These are phyloP conservation scores for Phytopythium litorale DNA, from an alignment of 352 stramenopile species.

Conservation along the genomic window DNA sequence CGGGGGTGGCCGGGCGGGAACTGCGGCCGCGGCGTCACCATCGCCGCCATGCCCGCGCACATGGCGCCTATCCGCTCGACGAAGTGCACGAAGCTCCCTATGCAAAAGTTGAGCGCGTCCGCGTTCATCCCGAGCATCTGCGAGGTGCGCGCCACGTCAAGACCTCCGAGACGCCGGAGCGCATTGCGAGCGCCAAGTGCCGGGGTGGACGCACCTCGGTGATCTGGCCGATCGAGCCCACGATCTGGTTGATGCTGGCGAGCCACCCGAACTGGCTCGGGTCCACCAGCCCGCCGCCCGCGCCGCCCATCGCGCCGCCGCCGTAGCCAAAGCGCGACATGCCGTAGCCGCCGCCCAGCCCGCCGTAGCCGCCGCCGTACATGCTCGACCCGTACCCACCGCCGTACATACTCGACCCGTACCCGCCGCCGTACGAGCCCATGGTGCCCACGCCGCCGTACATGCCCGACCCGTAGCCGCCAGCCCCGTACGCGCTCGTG, in stretches of 20 bases:
- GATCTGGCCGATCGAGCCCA: constrained; percentile 69
- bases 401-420: neutral
- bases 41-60: constrained; percentile 60
- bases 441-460: constrained; percentile 12
- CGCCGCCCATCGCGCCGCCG: constrained; percentile 24
- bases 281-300: constrained; percentile 37
- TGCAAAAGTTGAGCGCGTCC: constrained; percentile 70
- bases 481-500: neutral
- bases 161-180: too few species aligned
- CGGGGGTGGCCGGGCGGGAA: constrained; percentile 74
- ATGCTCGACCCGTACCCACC: constrained; percentile 4
- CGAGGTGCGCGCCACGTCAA: neutral
- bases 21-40: constrained; percentile 56
- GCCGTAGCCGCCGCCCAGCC: constrained; percentile 29
- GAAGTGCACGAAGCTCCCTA: constrained; percentile 83
- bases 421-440: constrained; percentile 24
- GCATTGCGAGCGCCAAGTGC: too few species aligned
- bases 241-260: constrained; percentile 62
- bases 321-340: constrained; percentile 30
- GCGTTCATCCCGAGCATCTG: constrained; percentile 76
- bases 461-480: constrained; percentile 1
- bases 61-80: constrained; percentile 79
- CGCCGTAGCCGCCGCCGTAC: neutral
- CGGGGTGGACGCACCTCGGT: constrained; percentile 34
- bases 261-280: constrained; percentile 58